phyloP scores from a whole-genome alignment of 176 grass and related monocot species.

The Oryza meridionalis region DNA sequence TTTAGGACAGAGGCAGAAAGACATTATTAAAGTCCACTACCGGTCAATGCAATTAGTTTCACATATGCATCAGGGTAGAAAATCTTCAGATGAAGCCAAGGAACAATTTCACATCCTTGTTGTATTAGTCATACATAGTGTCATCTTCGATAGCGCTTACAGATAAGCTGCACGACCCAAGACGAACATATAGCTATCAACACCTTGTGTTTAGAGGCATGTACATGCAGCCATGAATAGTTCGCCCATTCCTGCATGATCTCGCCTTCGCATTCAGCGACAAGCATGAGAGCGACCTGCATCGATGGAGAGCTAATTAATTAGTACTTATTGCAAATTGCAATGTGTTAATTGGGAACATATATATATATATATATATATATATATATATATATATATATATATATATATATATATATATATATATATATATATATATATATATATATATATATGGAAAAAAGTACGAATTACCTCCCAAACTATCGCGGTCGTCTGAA shows the following conservation, averaged over 20 bases:
- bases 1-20: neutral
- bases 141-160: neutral
- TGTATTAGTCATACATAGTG: neutral
- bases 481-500: too few relatives aligned
- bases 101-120: neutral
- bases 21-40: neutral
- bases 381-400: too few relatives aligned
- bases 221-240: neutral
- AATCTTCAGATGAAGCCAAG: neutral
- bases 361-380: too few relatives aligned
- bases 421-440: too few relatives aligned
- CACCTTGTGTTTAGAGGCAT: neutral
- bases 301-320: neutral
- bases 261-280: neutral
- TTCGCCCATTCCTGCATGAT: too few relatives aligned
- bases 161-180: neutral
- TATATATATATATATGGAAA: too few relatives aligned
- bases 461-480: too few relatives aligned
- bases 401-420: too few relatives aligned
- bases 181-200: neutral
- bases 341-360: neutral
- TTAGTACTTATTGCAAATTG: neutral
- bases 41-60: neutral
- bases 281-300: neutral
- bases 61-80: neutral